A percentile compares a stretch with the other conserved stretches of the same genome.
Conservation (phyloP, 768 basidiomycete species). For the Naganishia onofrii region DNA sequence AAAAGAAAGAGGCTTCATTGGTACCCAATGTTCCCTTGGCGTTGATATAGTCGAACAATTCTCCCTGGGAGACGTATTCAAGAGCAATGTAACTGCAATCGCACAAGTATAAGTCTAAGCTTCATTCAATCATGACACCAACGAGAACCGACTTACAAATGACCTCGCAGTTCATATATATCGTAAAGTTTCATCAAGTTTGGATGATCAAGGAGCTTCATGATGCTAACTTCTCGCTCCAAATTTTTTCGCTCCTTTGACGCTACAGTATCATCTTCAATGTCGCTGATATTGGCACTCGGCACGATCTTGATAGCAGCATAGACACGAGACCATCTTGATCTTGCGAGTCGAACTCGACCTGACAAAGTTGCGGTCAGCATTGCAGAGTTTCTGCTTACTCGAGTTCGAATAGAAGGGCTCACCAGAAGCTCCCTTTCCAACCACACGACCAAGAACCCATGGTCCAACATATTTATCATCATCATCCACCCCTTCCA, state of each 20-base stretch:
- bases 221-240: slow-evolving; percentile 93
- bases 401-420: not conserved
- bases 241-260: slow-evolving; percentile 73
- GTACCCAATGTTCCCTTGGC: slow-evolving; percentile 77
- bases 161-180: slow-evolving; percentile 86
- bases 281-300: slow-evolving; percentile 4
- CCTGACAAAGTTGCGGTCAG: slow-evolving; percentile 41
- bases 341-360: slow-evolving; percentile 88
- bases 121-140: not conserved
- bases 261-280: slow-evolving; percentile 8
- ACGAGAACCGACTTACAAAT: slow-evolving; percentile 57
- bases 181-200: slow-evolving; percentile 95
- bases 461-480: slow-evolving; percentile 65
- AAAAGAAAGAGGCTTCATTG: slow-evolving; percentile 80
- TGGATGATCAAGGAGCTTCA: slow-evolving; percentile 98
- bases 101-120: not conserved
- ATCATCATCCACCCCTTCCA: slow-evolving; percentile 15
- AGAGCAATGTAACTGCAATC: slow-evolving; percentile 69
- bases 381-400: not conserved
- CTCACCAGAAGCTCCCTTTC: slow-evolving; percentile 73
- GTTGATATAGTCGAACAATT: slow-evolving; percentile 93
- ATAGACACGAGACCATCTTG: slow-evolving; percentile 78
- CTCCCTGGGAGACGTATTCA: slow-evolving; percentile 93
- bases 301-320: slow-evolving; percentile 96
- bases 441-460: slow-evolving; percentile 78